Base-by-base conservation (phyloP, 495 filamentous ascomycete species). In the Hypoxylon fragiforme region DNA sequence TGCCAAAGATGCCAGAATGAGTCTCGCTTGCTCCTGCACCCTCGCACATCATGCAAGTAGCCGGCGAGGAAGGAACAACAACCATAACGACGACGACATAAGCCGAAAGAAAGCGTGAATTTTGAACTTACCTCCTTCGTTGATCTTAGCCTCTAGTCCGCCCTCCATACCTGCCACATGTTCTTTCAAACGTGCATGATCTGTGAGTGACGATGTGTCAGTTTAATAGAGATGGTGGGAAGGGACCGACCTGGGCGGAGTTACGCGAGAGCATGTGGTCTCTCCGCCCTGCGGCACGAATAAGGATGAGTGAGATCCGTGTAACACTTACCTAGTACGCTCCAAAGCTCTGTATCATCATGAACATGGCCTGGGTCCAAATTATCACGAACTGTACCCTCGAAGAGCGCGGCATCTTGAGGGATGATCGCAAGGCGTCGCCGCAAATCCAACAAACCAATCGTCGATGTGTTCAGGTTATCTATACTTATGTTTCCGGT, bases 321-420 rank as follows among this genome's bases (percentile, higher is more conserved):
- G 60, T 57, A 49, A 55, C 55, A 81, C 86, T 67, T 78, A 92
- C 90, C 88, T 40, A 99, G 79, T 31, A 96, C 95, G 62, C 88
- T 92, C 95, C 95, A 99, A 12, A 99, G 83, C 66, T 97, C 95
- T 8, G 91, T 96, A 67, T 99, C 95, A 70, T 95, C 94, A 65
- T 97, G 92, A 43, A 92, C 90, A 71, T 95, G 87, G 28, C 88
- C 88, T 26, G 95, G 95, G 66, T 99, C 95, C 28, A 99, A 80
- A 68, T 99, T 99, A 70, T 97, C 95, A 62, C 95, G 82, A 56
- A 99, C 79, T 13, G 91, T 92, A 37, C 95, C 95, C 75, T 97
- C 91, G 63, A 99, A 99, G 62, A 99, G 82, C 62, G 92, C 91
- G 41, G 95, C 91, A 74, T 99, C 95, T 66, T 99, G 95, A 14